Evolutionary conservation across 371 early-diverging fungal species (phyloP).

Genomic region (Syncephalastrum racemosum): DNA sequence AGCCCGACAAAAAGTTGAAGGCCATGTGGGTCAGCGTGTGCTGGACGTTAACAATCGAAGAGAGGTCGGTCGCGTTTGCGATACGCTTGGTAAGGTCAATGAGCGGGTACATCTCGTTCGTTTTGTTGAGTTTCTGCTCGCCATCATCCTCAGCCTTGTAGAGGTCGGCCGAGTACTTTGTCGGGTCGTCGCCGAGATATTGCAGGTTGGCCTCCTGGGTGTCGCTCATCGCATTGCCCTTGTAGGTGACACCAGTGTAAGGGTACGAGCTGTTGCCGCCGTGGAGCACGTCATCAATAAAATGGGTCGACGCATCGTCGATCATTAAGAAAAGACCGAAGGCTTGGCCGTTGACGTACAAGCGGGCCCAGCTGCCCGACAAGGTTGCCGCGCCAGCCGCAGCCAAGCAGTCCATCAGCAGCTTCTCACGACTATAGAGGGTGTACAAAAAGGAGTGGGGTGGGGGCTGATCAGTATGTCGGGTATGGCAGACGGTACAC

Average conservation of each 20-base stretch:
- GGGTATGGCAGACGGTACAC: neutral
- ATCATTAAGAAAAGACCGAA: conserved; percentile 57
- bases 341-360: conserved; percentile 51
- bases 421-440: conserved; percentile 44
- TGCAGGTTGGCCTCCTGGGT: conserved; percentile 33
- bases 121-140: conserved; percentile 17
- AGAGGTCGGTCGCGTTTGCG: no score
- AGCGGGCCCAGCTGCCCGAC: conserved; percentile 47
- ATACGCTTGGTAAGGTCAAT: conserved; percentile 19
- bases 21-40: conserved; percentile 42
- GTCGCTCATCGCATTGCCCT: conserved; percentile 35
- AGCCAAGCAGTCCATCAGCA: conserved; percentile 47
- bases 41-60: conserved; percentile 2
- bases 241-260: conserved; percentile 36
- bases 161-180: conserved; percentile 30
- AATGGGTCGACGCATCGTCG: conserved; percentile 53
- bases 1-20: conserved; percentile 44
- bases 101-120: conserved; percentile 20
- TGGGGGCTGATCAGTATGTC: neutral
- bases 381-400: conserved; percentile 56
- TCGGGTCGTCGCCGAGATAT: conserved; percentile 31
- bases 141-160: conserved; percentile 38
- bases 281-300: conserved; percentile 41
- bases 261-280: conserved; percentile 28
- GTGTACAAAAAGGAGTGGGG: conserved; percentile 4